Base-by-base conservation (phyloP, 169 alveolate species). In the Plasmodium adleri region DNA sequence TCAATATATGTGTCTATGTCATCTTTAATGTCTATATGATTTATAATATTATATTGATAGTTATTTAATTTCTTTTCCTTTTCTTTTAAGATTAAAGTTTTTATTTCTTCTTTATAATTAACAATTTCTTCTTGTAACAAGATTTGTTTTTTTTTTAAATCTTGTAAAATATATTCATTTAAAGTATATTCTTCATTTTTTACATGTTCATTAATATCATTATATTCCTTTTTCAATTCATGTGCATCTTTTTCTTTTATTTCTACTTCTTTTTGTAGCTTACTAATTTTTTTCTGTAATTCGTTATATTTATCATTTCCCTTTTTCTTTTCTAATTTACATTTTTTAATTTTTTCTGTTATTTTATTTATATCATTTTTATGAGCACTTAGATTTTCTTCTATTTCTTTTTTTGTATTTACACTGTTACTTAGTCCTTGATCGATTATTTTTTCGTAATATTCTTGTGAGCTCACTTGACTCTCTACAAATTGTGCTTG, bases 51-150 rank as follows among this genome's bases (percentile, higher is more conserved):
- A 28, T 43, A 26, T 32, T 32, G 9, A 32, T 32, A 8, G 43
- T 0, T 4, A 45, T 22, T 47, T 1, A 13, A 54, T 43, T 68
- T 47, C 62, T 67, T 80, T 1, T 28, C 50, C 56, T 45, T 72
- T 47, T 83, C 91, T 28, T 59, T 62, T 15, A 68, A 13, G 8
- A 83, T 39, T 72, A 83, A 67, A 12, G 68, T 83, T 20, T 52
- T 39, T 9, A 72, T 72, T 62, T 83, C 91, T 49, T 83, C 83
- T 47, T 83, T 71, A 60, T 83, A 83, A 24, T 62, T 83, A 1
- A 20, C 43, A 17, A 83, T 83, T 43, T 83, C 83, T 43, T 59
- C 91, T 32, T 83, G 74, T 68, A 83, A 22, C n/a, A 10, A 32
- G 39, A 67, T 70, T 71, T 68, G 26, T 52, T 68, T 83, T 50